phyloP scores from a whole-genome alignment of 805 yeast genomes.

The Saccharomycopsis vini region DNA sequence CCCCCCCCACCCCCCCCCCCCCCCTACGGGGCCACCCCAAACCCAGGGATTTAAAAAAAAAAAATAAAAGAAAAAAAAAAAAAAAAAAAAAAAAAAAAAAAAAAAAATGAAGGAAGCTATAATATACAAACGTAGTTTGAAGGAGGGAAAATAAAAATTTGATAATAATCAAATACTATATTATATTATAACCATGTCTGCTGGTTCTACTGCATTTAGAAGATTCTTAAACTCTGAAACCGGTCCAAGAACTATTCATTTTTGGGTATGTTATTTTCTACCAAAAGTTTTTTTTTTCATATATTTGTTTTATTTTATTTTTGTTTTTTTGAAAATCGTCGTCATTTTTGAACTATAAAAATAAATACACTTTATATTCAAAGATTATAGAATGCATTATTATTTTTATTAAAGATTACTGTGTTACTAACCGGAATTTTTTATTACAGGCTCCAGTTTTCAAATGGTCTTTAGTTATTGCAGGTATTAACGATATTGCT shows the following conservation, averaged over 20 bases:
- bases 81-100: neutral
- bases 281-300: too few species aligned
- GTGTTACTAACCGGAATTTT: constrained; percentile 8
- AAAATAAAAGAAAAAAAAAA: neutral
- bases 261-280: constrained; percentile 67
- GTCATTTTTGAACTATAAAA: too few species aligned
- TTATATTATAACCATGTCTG: constrained; percentile 11
- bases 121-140: too few species aligned
- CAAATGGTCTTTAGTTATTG: constrained; percentile 83
- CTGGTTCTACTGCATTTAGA: constrained; percentile 57
- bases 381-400: neutral
- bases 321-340: neutral
- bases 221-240: constrained; percentile 78
- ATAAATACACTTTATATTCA: too few species aligned
- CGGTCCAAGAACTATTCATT: constrained; percentile 95
- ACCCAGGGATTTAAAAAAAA: too few species aligned
- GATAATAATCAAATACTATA: neutral
- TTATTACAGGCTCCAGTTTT: constrained; percentile 18
- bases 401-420: neutral
- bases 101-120: neutral
- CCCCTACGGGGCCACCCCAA: too few species aligned
- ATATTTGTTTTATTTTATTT: too few species aligned
- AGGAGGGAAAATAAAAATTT: too few species aligned
- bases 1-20: too few species aligned
- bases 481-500: constrained; percentile 77